phyloP scores from a whole-genome alignment of 192 early-diverging fungal genomes.

The Rhizophagus prolifer region DNA sequence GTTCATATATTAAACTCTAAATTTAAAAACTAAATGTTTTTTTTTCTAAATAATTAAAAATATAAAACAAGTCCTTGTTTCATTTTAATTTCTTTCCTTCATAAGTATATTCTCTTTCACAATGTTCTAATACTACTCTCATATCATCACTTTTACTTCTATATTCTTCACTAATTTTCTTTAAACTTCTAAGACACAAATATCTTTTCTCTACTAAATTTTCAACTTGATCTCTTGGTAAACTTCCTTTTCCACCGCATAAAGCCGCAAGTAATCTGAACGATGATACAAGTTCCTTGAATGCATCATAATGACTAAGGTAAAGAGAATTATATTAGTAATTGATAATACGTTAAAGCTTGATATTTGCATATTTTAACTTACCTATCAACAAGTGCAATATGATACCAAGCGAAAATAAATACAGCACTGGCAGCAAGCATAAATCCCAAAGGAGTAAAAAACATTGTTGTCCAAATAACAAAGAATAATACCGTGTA shows the following conservation, averaged over 20 bases:
- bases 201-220: slow-evolving; percentile 1
- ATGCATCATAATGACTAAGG: slow-evolving; percentile 27
- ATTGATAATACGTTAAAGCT: background rate
- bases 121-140: slow-evolving; percentile 14
- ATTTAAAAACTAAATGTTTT: no score
- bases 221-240: slow-evolving; percentile 6
- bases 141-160: slow-evolving; percentile 24
- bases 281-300: slow-evolving; percentile 27
- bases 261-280: slow-evolving; percentile 22
- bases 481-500: slow-evolving; percentile 40
- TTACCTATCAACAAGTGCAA: slow-evolving; percentile 29
- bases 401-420: slow-evolving; percentile 49
- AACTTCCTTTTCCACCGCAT: slow-evolving; percentile 10
- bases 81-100: background rate
- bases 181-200: background rate
- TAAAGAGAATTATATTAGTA: background rate
- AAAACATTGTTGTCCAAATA: slow-evolving; percentile 39
- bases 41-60: no score
- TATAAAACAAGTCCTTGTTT: no score
- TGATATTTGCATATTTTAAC: background rate
- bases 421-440: slow-evolving; percentile 27
- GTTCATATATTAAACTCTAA: no score
- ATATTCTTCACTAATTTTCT: slow-evolving; percentile 14
- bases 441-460: slow-evolving; percentile 38
- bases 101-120: background rate